phyloP scores from a whole-genome alignment of 2,329 filamentous ascomycete species.

The Scedosporium boydii region DNA sequence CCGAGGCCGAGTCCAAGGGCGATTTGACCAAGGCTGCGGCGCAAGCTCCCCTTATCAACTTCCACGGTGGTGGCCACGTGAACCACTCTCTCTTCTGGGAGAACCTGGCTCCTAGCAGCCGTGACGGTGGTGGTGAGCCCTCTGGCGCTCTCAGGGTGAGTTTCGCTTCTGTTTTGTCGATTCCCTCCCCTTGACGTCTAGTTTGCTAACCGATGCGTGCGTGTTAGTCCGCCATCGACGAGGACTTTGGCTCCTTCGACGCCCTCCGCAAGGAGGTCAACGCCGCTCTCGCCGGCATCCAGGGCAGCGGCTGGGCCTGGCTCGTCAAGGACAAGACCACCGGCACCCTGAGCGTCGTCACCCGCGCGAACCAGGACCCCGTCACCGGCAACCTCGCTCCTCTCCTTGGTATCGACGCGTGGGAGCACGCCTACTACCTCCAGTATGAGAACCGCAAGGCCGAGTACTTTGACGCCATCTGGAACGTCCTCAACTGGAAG shows the following conservation, averaged over 20 bases:
- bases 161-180: too few relatives aligned
- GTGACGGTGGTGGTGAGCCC: slow-evolving; percentile 52
- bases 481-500: slow-evolving; percentile 97
- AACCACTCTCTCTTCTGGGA: slow-evolving; percentile 86
- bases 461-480: slow-evolving; percentile 88
- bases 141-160: slow-evolving; percentile 49
- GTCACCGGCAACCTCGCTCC: slow-evolving; percentile 76
- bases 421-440: slow-evolving; percentile 94
- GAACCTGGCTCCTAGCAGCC: slow-evolving; percentile 61
- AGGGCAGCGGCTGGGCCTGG: slow-evolving; percentile 90
- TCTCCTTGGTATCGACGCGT: slow-evolving; percentile 82
- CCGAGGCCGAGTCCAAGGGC: slow-evolving; percentile 53
- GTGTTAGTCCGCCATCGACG: slow-evolving; percentile 44
- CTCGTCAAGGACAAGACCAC: slow-evolving; percentile 62
- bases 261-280: slow-evolving; percentile 59
- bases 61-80: slow-evolving; percentile 78
- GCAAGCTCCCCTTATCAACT: slow-evolving; percentile 53
- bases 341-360: slow-evolving; percentile 53
- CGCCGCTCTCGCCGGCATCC: slow-evolving; percentile 60
- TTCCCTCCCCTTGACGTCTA: too few relatives aligned
- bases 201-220: neutral
- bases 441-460: slow-evolving; percentile 97
- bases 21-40: slow-evolving; percentile 41
- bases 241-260: slow-evolving; percentile 58
- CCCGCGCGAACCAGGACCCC: slow-evolving; percentile 80